Conservation (phyloP, 2,329 filamentous ascomycete genomes). For the Pseudogymnoascus sp. region DNA sequence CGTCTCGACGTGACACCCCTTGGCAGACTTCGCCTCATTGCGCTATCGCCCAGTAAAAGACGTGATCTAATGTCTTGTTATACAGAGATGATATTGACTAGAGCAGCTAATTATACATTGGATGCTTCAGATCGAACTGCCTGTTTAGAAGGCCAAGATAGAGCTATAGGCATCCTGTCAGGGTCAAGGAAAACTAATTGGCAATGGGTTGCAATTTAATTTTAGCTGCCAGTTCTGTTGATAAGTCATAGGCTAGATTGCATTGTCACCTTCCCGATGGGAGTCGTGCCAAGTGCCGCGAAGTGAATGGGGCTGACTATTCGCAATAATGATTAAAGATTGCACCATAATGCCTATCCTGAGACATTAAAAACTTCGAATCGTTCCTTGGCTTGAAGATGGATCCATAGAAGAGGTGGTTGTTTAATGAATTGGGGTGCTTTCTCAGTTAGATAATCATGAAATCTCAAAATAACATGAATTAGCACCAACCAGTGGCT, state of each 20-base stretch:
- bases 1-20: not conserved
- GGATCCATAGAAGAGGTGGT: not conserved
- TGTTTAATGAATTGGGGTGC: not conserved
- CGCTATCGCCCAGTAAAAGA: constrained; percentile 2
- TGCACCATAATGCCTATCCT: not conserved
- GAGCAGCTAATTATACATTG: not conserved
- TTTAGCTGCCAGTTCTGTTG: not conserved
- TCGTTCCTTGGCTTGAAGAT: not conserved
- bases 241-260: not conserved
- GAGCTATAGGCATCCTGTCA: not conserved
- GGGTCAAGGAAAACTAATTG: not conserved
- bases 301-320: not conserved
- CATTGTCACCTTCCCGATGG: not conserved
- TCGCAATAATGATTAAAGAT: not conserved
- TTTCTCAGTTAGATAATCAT: not conserved
- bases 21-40: not conserved
- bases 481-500: not conserved
- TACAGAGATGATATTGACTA: not conserved
- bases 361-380: not conserved
- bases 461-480: not conserved
- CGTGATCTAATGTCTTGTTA: not conserved
- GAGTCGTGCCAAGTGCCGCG: not conserved
- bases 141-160: not conserved
- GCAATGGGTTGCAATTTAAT: not conserved
- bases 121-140: not conserved